Base-by-base conservation (phyloP, 345 rosid species). In the Cochlearia excelsa region DNA sequence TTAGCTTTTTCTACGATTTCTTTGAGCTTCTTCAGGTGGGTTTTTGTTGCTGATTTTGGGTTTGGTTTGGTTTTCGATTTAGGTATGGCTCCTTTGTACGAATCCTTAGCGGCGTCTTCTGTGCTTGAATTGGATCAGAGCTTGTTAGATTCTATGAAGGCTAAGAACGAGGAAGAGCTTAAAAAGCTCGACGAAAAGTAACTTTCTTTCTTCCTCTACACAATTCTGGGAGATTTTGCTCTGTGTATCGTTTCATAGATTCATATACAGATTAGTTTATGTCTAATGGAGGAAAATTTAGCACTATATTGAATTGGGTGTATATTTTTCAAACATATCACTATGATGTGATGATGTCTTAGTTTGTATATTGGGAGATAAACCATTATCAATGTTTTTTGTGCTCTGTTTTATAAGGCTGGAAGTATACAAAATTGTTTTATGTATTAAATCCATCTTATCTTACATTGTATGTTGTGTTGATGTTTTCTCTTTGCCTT, bases 161-260 rank as follows among this genome's bases (percentile, higher is more conserved):
- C 76, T 1, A 79, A 63, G 62, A 94, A 75, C 47, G 95, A 72
- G 11, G 95, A 85, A 26, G 96, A 94, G 78, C 80, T 89, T 63
- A 87, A 84, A 74, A 90, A 75, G 75, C 85, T 90, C 26, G 97
- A 94, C 9, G 99, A 94, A 53, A 90, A 81, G 99, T 94, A 70
- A 75, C 90, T 75, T 41, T 41, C 42, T 30, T 54, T 26, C 31
- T 30, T 59, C 31, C 64, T 27, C 23, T 16, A 16, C 23, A 23
- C 23, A 6, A 34, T 55, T 55, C 44, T 40, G 50, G 27, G 8
- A 40, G 11, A 10, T 7, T 55, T 26, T 26, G 7, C 5, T 27
- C 31, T 7, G 6, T 16, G 6, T 4, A 39, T 56, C 26, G 37
- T 9, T 41, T 44, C 11, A 9, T 42, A 28, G 41, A 54, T 56